Evolutionary conservation across 257 asterid species (phyloP), one percentile per base, ranked within the genome.

Genomic region (Solanum chmielewskii): DNA sequence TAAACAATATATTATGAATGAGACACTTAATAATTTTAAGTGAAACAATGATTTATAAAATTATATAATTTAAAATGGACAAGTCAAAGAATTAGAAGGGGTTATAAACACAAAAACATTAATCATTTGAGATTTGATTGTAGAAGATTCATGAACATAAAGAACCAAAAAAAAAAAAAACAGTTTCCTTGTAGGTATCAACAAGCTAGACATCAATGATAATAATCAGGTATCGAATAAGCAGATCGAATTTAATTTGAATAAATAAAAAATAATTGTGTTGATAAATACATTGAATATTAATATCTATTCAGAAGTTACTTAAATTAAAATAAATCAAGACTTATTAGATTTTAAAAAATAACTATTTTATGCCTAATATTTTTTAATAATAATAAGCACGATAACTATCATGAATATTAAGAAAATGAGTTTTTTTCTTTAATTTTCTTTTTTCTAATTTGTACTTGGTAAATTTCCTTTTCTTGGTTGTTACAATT

Each of bases 101-200:
- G 35, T 41, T 66, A 59, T 59, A 59, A 41, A 74, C 18, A 23
- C 71, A 75, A 45, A 62, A 35, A 16, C 13, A 16, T 70, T 33
- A 80, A 87, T 85, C 81, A 89, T 84, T 75, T 84, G 85, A 64
- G 60, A 64, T 87, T 37, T 44, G 39, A 86, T 49, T 74, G 37
- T 60, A 52, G 25, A 29, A 13, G 66, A 41, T 84, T 2, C 23
- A 41, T 83, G 86, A 77, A 83, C 80, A 41, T 0, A 23, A 23
- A 70, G 68, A 71, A 20, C 20, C 74, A 16, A 71, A 71, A 71
- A 20, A 29, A 44, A 29, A 29, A 86, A 23, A 39, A 75, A 59
- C 52, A 84, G 5, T 45, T 47, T 82, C 42, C 35, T 74, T 39
- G 33, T 5, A 74, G 47, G 25, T 14, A 7, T 69, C 75, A 29